phyloP scores from a whole-genome alignment of 352 stramenopile species.

The Pythium myriotylum region DNA sequence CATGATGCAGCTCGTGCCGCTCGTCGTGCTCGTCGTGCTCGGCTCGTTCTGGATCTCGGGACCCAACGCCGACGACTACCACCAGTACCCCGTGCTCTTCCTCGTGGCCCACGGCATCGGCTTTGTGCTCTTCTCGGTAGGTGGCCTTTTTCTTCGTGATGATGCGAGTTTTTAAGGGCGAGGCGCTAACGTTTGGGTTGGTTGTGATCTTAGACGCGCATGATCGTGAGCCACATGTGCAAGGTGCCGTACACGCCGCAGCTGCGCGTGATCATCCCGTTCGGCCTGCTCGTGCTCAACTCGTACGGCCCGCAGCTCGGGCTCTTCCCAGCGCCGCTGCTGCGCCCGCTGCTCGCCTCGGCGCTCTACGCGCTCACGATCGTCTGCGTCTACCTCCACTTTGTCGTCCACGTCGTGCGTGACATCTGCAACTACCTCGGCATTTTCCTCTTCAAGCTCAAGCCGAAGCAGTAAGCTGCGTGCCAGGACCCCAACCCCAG shows the following conservation, averaged over 20 bases:
- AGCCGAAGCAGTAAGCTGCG: conserved; percentile 27
- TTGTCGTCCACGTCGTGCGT: conserved; percentile 76
- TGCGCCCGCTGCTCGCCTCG: conserved; percentile 71
- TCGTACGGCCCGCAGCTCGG: conserved; percentile 58
- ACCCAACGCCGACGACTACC: conserved; percentile 65
- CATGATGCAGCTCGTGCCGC: conserved; percentile 75
- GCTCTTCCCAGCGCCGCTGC: conserved; percentile 46
- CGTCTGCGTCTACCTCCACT: conserved; percentile 77
- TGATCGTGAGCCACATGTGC: conserved; percentile 91
- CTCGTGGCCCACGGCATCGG: conserved; percentile 80
- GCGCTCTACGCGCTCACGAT: conserved; percentile 78
- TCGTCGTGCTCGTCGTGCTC: conserved; percentile 54
- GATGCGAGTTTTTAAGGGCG: not conserved
- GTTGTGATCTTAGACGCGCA: conserved; percentile 59
- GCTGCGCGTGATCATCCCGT: conserved; percentile 79
- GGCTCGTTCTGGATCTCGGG: conserved; percentile 78
- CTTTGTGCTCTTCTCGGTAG: conserved; percentile 86
- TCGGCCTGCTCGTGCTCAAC: conserved; percentile 76
- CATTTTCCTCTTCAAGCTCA: conserved; percentile 86
- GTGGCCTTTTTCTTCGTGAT: conserved; percentile 18
- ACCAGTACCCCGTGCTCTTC: conserved; percentile 72
- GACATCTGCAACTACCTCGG: conserved; percentile 88
- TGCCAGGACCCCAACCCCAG: not conserved
- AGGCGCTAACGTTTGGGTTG: not conserved
- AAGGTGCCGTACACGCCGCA: conserved; percentile 86